A percentile compares a stretch with the other conserved stretches of the same genome.
These are phyloP conservation scores for Cyberlindnera mississippiensis DNA, from an alignment of 805 yeast species.

Conservation along the genomic window DNA sequence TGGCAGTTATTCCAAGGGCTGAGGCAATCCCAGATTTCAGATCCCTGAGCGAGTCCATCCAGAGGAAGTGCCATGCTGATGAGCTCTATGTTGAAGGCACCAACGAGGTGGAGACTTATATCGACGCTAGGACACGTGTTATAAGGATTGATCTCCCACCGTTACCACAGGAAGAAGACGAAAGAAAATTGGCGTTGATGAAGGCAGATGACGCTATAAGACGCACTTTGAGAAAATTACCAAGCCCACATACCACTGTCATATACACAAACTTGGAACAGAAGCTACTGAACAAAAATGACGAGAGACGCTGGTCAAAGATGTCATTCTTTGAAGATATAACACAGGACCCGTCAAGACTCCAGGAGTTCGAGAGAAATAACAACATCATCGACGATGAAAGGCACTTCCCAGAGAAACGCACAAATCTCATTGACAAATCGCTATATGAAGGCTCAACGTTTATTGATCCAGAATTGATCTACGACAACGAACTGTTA, in stretches of 20 bases:
- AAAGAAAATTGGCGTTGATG: slow-evolving; percentile 32
- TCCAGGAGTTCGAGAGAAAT: slow-evolving; percentile 49
- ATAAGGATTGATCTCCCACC: slow-evolving; percentile 54
- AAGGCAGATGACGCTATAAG: slow-evolving; percentile 39
- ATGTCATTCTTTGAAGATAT: slow-evolving; percentile 53
- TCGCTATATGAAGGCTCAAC: slow-evolving; percentile 29
- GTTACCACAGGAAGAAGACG: slow-evolving; percentile 37
- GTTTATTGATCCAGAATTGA: slow-evolving; percentile 41
- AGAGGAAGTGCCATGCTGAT: slow-evolving; percentile 50
- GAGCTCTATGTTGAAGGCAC: slow-evolving; percentile 37
- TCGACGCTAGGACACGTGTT: slow-evolving; percentile 60
- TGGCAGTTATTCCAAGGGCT: slow-evolving; percentile 54
- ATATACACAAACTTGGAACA: slow-evolving; percentile 45
- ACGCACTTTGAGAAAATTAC: slow-evolving; percentile 58
- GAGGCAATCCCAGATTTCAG: slow-evolving; percentile 37
- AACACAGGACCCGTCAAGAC: slow-evolving; percentile 46
- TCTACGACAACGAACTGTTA: slow-evolving; percentile 47
- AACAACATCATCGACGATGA: slow-evolving; percentile 32
- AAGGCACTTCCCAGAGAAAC: slow-evolving; percentile 29
- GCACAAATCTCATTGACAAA: slow-evolving; percentile 33
- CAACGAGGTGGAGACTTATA: slow-evolving; percentile 51
- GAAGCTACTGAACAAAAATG: slow-evolving; percentile 20
- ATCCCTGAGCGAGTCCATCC: slow-evolving; percentile 38
- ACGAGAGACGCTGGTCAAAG: slow-evolving; percentile 31
- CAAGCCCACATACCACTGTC: slow-evolving; percentile 68